Conservation (phyloP, 2,329 filamentous ascomycete genomes). For the Fusarium denticulatum region DNA sequence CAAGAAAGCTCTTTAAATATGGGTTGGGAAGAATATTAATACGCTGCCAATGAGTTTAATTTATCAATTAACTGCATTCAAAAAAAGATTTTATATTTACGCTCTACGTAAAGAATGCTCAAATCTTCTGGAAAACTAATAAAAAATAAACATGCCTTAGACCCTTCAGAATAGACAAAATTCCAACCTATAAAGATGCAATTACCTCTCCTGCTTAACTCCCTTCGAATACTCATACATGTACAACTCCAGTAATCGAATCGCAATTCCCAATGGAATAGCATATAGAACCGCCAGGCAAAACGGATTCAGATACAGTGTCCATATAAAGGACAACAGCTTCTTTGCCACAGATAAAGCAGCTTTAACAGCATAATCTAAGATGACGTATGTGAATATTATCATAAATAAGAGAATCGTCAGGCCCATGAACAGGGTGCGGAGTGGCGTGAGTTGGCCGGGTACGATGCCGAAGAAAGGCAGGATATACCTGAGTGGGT, state of each 20-base stretch:
- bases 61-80: too few relatives aligned
- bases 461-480: neutral
- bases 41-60: too few relatives aligned
- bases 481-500: neutral
- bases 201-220: too few relatives aligned
- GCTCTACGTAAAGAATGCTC: fast-evolving
- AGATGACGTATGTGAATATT: fast-evolving
- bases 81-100: too few relatives aligned
- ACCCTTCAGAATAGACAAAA: too few relatives aligned
- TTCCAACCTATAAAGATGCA: too few relatives aligned
- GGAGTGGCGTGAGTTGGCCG: neutral
- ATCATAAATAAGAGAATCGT: fast-evolving
- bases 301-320: neutral
- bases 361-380: fast-evolving
- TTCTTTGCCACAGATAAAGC: neutral
- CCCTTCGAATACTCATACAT: too few relatives aligned
- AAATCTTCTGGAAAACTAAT: fast-evolving
- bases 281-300: fast-evolving
- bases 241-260: neutral
- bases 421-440: neutral
- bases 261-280: neutral
- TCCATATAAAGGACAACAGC: neutral
- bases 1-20: too few relatives aligned
- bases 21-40: too few relatives aligned
- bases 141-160: too few relatives aligned